phyloP scores from a whole-genome alignment of 1,139 yeast genomes.

The Ashbya aceris region DNA sequence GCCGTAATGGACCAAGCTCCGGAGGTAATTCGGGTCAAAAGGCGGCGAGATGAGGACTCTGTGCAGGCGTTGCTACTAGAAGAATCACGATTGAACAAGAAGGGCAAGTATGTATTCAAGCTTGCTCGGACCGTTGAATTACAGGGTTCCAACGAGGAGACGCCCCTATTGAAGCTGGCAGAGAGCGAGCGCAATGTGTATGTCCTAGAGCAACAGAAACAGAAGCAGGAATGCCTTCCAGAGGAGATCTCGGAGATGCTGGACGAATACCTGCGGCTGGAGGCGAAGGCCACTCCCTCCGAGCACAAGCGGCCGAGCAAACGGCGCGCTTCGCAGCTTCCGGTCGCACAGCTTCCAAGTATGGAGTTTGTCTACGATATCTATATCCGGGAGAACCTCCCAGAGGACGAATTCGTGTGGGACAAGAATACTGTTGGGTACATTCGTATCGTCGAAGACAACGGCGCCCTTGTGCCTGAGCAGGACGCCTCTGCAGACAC shows the following conservation, averaged over 20 bases:
- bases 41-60: slow-evolving; percentile 81
- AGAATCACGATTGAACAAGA: slow-evolving; percentile 32
- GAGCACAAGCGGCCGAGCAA: slow-evolving; percentile 19
- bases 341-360: slow-evolving; percentile 28
- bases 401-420: slow-evolving; percentile 38
- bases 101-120: slow-evolving; percentile 27
- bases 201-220: slow-evolving; percentile 22
- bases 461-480: slow-evolving; percentile 45
- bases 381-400: slow-evolving; percentile 51
- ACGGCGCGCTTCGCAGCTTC: slow-evolving; percentile 18
- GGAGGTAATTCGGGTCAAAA: slow-evolving; percentile 64
- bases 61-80: slow-evolving; percentile 61
- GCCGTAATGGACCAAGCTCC: slow-evolving; percentile 42
- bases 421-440: slow-evolving; percentile 48
- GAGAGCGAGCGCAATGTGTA: slow-evolving; percentile 22
- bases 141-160: slow-evolving; percentile 12
- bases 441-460: slow-evolving; percentile 57
- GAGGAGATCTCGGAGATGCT: slow-evolving; percentile 64
- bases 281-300: slow-evolving; percentile 12
- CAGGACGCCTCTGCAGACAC: slow-evolving; percentile 37
- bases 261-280: slow-evolving; percentile 40
- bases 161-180: slow-evolving; percentile 24
- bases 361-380: slow-evolving; percentile 86
- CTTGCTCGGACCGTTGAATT: slow-evolving; percentile 27
- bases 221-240: slow-evolving; percentile 41